Base-by-base conservation (phyloP, 148 eudicot genomes). In the Selenicereus undatus region DNA sequence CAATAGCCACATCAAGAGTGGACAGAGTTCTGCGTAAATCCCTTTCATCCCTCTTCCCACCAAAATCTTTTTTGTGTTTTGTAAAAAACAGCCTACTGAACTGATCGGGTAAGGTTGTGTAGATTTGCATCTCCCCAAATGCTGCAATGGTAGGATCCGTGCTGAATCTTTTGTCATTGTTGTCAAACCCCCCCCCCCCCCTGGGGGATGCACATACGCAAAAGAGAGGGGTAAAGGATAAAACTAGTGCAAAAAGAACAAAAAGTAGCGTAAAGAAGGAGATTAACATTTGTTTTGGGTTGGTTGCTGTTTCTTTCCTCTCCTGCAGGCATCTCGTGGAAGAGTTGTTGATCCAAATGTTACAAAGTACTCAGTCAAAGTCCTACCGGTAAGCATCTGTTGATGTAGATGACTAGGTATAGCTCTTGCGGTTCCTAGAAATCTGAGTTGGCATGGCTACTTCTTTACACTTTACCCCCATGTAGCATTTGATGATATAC, bases 331-430 rank as follows among this genome's bases (percentile, higher is more conserved):
- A 82, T 84, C 80, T 76, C 94, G 89, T 73, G 99, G 95, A 84
- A 92, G 79, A 84, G 89, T 82, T 82, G 91, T 85, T 56, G 97
- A 92, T 91, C 94, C 95, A 84, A 96, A 88, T 86, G 86, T 88
- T 83, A 92, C 98, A 66, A 96, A 93, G 83, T 96, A 96, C 76
- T 87, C 97, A 4, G 98, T 94, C 81, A 92, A 93, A 89, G 95
- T 96, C 78, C 85, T 96, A 78, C 99, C 98, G 72, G 99, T 96
- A 86, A 88, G 99, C 42, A 65, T 85, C 54, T 83, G 13, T 21
- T 30, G 26, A 76, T 51, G 8, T 75, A 39, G 7, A 39, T 39
- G 5, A 39, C 43, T 39, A 16, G 56, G 10, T 48, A 29, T 66
- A 43, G 75, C 75, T 60, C 48, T 71, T 81, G 13, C 11, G 11